Percentiles rank a stretch among this genome's conserved stretches.
phyloP scores from a whole-genome alignment of 208 protist genomes.

The Leishmania guyanensis region DNA sequence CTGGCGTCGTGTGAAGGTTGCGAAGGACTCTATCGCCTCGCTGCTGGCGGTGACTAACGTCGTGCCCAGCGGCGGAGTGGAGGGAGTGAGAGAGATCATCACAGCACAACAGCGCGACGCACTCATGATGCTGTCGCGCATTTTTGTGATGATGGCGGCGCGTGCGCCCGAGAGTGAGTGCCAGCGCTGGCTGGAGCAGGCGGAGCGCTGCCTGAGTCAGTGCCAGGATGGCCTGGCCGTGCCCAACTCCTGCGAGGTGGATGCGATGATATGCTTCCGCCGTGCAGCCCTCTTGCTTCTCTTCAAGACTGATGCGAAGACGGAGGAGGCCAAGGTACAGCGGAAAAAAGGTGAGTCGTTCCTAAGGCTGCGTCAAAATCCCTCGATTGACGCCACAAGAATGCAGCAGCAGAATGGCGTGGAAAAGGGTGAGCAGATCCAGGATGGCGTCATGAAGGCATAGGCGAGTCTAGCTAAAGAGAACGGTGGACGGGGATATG shows the following conservation, averaged over 20 bases:
- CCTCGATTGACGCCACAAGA: slow-evolving; percentile 4
- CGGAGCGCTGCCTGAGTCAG: slow-evolving; percentile 80
- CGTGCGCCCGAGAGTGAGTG: slow-evolving; percentile 69
- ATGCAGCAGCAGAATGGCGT: slow-evolving; percentile 45
- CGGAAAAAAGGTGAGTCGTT: slow-evolving; percentile 54
- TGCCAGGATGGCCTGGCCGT: slow-evolving; percentile 52
- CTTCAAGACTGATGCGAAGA: slow-evolving; percentile 68
- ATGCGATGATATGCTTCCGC: slow-evolving; percentile 74
- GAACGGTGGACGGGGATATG: not conserved
- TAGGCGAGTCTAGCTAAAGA: not conserved
- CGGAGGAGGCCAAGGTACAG: slow-evolving; percentile 53
- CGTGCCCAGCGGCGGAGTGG: slow-evolving; percentile 56
- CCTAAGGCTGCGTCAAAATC: slow-evolving; percentile 27
- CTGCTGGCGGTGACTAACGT: slow-evolving; percentile 74
- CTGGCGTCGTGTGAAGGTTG: slow-evolving; percentile 79
- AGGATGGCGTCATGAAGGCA: slow-evolving; percentile 8
- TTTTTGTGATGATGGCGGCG: slow-evolving; percentile 88
- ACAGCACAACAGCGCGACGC: slow-evolving; percentile 78
- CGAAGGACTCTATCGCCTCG: slow-evolving; percentile 76
- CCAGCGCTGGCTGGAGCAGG: slow-evolving; percentile 70
- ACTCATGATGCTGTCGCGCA: slow-evolving; percentile 66
- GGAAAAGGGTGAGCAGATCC: slow-evolving; percentile 39
- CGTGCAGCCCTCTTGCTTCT: slow-evolving; percentile 70
- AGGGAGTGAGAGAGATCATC: slow-evolving; percentile 67
- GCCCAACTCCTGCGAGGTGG: slow-evolving; percentile 35